Base-by-base conservation (phyloP, 306 rosid species). In the Psophocarpus tetragonolobus region DNA sequence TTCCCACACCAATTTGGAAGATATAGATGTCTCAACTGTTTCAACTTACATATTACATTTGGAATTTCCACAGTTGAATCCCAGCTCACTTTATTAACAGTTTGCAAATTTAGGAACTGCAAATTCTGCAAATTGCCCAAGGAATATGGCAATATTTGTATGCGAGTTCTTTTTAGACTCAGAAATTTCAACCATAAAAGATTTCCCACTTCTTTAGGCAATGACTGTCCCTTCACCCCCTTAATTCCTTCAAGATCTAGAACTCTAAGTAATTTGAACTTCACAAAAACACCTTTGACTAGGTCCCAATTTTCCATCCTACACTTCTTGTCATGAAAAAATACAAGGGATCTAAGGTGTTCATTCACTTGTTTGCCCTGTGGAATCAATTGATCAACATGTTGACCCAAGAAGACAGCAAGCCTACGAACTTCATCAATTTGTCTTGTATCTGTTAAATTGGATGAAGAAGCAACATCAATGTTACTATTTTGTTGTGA, bases 21-120 rank as follows among this genome's bases (percentile, higher is more conserved):
- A 84, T 89, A 89, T 23, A 89, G 50, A 89, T 85, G 93, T 50
- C 88, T 87, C 84, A 89, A 64, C 13, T 73, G 63, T 42, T 79
- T 65, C 81, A 87, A 48, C 61, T 80, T 83, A 74, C 75, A 70
- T 56, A 85, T 8, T 7, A 74, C 80, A 23, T 73, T 71, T 6
- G 87, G 85, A 66, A 89, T 73, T 61, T 76, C 83, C 8, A 87
- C 84, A 4, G 90, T 69, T 18, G 86, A 84, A 56, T 84, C 73
- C 81, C 61, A 51, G 0, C 65, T 61, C 14, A 65, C 41, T 9
- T 44, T 58, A 4, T 27, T 21, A 8, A 67, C n/a, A 12, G 84
- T 79, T 60, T 81, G 87, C 79, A 90, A 64, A 78, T 90, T 86
- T n/a, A 87, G 60, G 21, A 87, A 84, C 42, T 87, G 82, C 79